Evolutionary conservation across 345 rosid species (phyloP).

Genomic region (Gossypium raimondii): DNA sequence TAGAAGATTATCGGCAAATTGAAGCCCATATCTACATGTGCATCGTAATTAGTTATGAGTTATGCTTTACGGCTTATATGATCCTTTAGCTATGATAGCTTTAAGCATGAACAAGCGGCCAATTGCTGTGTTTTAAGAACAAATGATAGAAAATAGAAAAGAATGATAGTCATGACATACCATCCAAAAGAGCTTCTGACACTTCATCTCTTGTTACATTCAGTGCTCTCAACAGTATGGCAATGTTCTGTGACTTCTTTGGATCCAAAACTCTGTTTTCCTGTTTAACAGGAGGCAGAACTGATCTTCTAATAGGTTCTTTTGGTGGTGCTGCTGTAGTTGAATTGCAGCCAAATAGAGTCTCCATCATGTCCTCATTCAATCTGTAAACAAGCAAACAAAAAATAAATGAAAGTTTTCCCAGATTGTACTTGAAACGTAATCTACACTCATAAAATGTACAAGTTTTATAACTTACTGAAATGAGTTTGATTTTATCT

Average conservation of each 20-base stretch:
- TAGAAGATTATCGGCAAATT: not conserved
- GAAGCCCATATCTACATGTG: not conserved
- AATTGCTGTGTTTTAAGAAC: not conserved
- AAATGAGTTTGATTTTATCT: conserved; percentile 88
- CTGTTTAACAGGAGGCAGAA: conserved; percentile 57
- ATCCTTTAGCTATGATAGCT: not conserved
- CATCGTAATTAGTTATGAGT: not conserved
- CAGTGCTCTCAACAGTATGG: conserved; percentile 81
- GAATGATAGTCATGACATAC: conserved; percentile 35
- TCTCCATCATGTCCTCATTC: conserved; percentile 97
- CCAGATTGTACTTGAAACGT: not conserved
- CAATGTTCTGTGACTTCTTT: conserved; percentile 96
- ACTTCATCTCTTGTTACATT: conserved; percentile 94
- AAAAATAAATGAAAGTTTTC: not conserved
- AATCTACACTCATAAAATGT: not conserved
- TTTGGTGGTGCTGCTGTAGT: conserved; percentile 53
- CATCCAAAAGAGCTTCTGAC: conserved; percentile 91
- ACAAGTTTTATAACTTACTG: conserved; percentile 52
- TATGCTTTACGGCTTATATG: not conserved
- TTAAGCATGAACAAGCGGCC: not conserved
- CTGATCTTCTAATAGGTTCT: conserved; percentile 58
- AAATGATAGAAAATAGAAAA: not conserved
- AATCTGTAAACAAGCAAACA: conserved; percentile 34
- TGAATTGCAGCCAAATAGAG: conserved; percentile 74
- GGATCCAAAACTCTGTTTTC: conserved; percentile 95